A percentile compares a stretch with the other conserved stretches of the same genome.
Conservation (phyloP, 140 eudicot species). For the Eryngium alpinum region DNA sequence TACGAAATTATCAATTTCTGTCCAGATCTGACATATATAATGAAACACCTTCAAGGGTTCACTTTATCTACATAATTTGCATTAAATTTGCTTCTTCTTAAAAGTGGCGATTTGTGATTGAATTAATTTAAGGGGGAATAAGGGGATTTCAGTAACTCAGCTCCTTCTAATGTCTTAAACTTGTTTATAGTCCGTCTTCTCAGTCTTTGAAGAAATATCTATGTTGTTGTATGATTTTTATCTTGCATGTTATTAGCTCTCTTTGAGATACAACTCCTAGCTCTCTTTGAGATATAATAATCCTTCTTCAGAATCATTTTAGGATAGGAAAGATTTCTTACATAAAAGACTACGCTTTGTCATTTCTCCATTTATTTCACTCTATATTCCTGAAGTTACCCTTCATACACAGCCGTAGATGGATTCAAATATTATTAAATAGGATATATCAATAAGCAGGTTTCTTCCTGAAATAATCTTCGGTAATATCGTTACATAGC, state of each 20-base stretch:
- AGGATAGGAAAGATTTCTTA: background rate
- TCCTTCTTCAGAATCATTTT: background rate
- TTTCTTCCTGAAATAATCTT: constrained; percentile 4
- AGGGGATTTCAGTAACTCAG: background rate
- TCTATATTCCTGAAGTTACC: background rate
- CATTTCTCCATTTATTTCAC: background rate
- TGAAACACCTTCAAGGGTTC: background rate
- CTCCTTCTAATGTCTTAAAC: background rate
- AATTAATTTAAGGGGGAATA: background rate
- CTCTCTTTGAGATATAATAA: constrained; percentile 2
- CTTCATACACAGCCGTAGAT: background rate
- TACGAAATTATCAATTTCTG: background rate
- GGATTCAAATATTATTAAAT: background rate
- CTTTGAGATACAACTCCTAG: background rate
- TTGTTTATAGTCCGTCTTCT: background rate
- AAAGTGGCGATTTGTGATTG: background rate
- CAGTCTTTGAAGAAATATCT: background rate
- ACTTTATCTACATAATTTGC: background rate
- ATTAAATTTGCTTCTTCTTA: background rate
- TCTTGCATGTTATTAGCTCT: background rate
- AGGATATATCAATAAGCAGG: background rate
- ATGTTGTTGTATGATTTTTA: background rate
- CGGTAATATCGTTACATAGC: constrained; percentile 4
- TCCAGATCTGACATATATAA: background rate
- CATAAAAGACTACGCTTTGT: background rate